phyloP scores from a whole-genome alignment of 83 land plant species.

The Thuja plicata region DNA sequence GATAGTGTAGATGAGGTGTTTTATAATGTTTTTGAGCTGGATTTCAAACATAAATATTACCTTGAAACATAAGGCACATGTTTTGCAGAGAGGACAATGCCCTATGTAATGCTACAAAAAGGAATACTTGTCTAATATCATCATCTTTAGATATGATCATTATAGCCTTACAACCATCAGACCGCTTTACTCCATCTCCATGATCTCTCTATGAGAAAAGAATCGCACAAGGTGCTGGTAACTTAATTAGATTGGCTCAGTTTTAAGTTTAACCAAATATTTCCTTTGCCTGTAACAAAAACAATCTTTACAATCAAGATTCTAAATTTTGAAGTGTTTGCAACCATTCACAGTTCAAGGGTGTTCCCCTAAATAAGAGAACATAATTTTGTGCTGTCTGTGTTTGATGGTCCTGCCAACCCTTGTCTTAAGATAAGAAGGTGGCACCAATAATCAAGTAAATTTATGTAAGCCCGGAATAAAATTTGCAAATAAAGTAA shows the following conservation, averaged over 20 bases:
- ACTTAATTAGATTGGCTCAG: neutral
- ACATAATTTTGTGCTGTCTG: neutral
- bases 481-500: neutral
- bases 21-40: neutral
- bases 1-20: neutral
- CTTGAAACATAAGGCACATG: neutral
- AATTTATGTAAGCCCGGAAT: neutral
- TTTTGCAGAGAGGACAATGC: neutral
- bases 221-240: neutral
- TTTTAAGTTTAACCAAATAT: too few relatives aligned
- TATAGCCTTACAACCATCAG: neutral
- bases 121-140: neutral
- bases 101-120: neutral
- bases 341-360: neutral
- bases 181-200: neutral
- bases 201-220: neutral
- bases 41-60: neutral
- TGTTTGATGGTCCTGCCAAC: neutral
- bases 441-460: neutral
- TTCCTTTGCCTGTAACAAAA: neutral
- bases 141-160: neutral
- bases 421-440: neutral
- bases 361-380: neutral
- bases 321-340: neutral
- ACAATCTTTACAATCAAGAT: neutral